Percentiles rank a stretch among this genome's conserved stretches.
phyloP scores from a whole-genome alignment of 2,329 filamentous ascomycete genomes.

The Xylariaceae sp. region DNA sequence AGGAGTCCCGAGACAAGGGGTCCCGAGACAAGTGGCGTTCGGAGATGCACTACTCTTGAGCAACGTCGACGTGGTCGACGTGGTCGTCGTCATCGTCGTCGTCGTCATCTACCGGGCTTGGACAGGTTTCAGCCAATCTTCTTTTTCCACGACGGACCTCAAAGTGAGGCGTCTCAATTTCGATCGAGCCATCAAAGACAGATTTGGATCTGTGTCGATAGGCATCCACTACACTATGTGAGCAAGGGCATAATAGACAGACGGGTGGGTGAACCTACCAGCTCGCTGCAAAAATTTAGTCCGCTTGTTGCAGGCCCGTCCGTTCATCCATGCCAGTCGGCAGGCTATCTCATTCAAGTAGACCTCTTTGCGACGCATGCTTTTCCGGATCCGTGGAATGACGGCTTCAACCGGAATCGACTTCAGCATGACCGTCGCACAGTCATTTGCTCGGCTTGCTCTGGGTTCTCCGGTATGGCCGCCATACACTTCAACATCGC shows the following conservation, averaged over 20 bases:
- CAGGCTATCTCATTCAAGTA: conserved; percentile 89
- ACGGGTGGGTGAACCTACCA: conserved; percentile 53
- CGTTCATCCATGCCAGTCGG: conserved; percentile 95
- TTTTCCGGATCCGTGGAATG: conserved; percentile 67
- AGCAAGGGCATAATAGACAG: conserved; percentile 11
- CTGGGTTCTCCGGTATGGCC: conserved; percentile 35
- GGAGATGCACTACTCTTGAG: too few species aligned
- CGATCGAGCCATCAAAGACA: conserved; percentile 65
- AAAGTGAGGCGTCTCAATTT: conserved; percentile 81
- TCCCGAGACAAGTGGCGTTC: too few species aligned
- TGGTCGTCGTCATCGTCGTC: conserved; percentile 31
- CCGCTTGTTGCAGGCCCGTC: conserved; percentile 79
- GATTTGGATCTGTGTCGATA: conserved; percentile 60
- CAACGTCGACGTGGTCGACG: too few species aligned
- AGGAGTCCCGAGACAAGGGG: too few species aligned
- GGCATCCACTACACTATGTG: conserved; percentile 66
- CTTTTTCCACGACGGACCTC: conserved; percentile 85
- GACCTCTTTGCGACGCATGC: conserved; percentile 73
- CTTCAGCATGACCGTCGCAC: conserved; percentile 54
- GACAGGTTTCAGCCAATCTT: conserved; percentile 61
- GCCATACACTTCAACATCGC: conserved; percentile 53
- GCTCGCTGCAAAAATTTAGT: conserved; percentile 87
- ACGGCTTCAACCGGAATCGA: conserved; percentile 68
- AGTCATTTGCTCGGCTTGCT: conserved; percentile 30
- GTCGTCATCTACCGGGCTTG: too few species aligned